phyloP scores from a whole-genome alignment of 257 asterid genomes.

The Nicotiana obtusifolia region DNA sequence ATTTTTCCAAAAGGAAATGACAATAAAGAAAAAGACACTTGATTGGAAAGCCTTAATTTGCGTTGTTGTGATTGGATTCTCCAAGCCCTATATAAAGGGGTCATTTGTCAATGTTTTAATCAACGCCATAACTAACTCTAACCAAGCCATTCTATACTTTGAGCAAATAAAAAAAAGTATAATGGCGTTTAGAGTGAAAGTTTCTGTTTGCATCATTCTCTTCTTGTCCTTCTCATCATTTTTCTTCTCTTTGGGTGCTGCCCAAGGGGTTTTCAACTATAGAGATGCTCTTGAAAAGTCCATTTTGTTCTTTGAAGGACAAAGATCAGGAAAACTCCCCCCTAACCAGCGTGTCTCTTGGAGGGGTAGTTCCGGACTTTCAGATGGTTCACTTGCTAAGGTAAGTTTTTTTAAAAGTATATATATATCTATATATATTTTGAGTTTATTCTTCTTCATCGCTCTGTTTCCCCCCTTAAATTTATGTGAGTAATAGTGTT shows the following conservation, averaged over 20 bases:
- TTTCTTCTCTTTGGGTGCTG: conserved; percentile 14
- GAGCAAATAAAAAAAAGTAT: not conserved
- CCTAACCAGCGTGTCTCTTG: conserved; percentile 38
- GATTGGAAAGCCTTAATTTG: conserved; percentile 43
- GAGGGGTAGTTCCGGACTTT: conserved; percentile 64
- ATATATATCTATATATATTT: no score
- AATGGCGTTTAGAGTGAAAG: conserved; percentile 27
- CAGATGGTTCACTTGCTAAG: conserved; percentile 56
- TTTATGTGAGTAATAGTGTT: no score
- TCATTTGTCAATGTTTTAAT: not conserved
- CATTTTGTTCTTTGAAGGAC: conserved; percentile 80
- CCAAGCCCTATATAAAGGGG: conserved; percentile 28
- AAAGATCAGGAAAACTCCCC: conserved; percentile 74
- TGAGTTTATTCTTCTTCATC: not conserved
- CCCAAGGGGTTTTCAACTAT: conserved; percentile 41
- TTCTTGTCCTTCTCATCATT: conserved; percentile 13
- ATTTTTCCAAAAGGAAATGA: not conserved
- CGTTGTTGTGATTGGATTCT: conserved; percentile 28
- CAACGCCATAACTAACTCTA: conserved; percentile 5
- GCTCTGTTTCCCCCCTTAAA: not conserved
- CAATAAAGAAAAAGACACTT: conserved; percentile 4
- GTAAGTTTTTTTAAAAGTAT: no score
- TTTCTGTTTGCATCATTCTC: conserved; percentile 8
- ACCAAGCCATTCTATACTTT: not conserved
- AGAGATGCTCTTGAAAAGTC: conserved; percentile 78